These are phyloP conservation scores for Thelonectria rubi DNA, from an alignment of 2,329 filamentous ascomycete genomes.

Conservation along the genomic window DNA sequence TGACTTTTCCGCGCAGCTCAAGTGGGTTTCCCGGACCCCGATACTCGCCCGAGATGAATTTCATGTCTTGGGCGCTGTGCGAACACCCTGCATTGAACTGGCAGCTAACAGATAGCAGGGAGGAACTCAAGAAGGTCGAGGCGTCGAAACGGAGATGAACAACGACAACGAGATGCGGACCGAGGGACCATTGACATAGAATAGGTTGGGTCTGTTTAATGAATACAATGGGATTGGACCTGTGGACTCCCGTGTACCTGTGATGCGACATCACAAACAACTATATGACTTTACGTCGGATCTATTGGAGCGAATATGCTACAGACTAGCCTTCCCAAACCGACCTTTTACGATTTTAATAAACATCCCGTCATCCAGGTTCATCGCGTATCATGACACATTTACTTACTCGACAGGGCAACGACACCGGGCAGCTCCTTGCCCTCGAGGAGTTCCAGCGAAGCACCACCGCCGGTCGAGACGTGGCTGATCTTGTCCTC, in stretches of 20 bases:
- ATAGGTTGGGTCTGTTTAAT: constrained; percentile 35
- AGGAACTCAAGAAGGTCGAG: constrained; percentile 95
- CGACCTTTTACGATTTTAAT: constrained; percentile 44
- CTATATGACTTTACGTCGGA: constrained; percentile 22
- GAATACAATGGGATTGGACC: constrained; percentile 25
- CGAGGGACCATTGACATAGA: constrained; percentile 35
- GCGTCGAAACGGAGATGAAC: constrained; percentile 70
- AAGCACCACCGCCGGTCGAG: constrained; percentile 94
- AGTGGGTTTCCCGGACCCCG: constrained; percentile 66
- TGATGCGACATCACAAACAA: constrained; percentile 2
- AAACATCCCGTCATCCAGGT: constrained; percentile 44
- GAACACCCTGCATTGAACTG: background rate
- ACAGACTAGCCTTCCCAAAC: constrained; percentile 49
- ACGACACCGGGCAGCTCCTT: constrained; percentile 95
- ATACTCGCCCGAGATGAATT: background rate
- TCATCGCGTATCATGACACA: constrained; percentile 32
- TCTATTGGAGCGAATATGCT: constrained; percentile 36
- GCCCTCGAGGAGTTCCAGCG: constrained; percentile 94
- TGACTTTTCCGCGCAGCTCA: constrained; percentile 94
- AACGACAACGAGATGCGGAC: constrained; percentile 30
- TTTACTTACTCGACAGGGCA: constrained; percentile 83
- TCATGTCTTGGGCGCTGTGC: background rate
- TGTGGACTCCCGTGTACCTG: background rate
- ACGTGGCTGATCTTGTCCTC: constrained; percentile 99
- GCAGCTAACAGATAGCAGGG: constrained; percentile 58